Percentiles rank a stretch among this genome's conserved stretches.
These are phyloP conservation scores for Aureobasidium lini DNA, from an alignment of 2,329 filamentous ascomycete genomes.

Conservation along the genomic window DNA sequence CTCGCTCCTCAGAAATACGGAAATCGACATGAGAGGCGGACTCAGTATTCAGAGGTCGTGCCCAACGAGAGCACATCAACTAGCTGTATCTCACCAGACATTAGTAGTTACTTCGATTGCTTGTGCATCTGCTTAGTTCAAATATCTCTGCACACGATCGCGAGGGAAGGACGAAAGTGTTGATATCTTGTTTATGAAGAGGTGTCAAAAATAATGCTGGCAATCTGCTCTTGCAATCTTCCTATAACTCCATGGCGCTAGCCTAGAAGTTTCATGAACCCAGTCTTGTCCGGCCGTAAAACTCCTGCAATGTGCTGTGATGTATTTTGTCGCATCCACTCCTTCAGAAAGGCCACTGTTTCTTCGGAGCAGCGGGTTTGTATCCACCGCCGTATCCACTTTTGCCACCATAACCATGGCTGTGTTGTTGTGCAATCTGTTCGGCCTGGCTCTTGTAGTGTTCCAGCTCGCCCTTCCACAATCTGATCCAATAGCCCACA, in stretches of 20 bases:
- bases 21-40: too few species aligned
- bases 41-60: too few species aligned
- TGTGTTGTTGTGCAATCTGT: slow-evolving; percentile 2
- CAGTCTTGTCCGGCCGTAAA: background rate
- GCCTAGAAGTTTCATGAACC: background rate
- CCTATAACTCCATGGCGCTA: background rate
- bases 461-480: slow-evolving; percentile 33
- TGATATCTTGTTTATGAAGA: too few species aligned
- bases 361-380: slow-evolving; percentile 1
- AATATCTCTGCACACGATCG: too few species aligned
- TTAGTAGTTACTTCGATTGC: too few species aligned
- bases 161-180: too few species aligned
- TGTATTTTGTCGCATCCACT: background rate
- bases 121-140: too few species aligned
- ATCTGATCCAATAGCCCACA: slow-evolving; percentile 32
- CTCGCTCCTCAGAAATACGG: too few species aligned
- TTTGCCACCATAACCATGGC: slow-evolving; percentile 6
- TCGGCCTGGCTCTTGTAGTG: slow-evolving; percentile 28
- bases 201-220: too few species aligned
- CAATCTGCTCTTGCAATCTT: background rate
- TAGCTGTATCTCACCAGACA: too few species aligned
- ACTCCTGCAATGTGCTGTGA: background rate
- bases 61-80: too few species aligned
- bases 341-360: slow-evolving; percentile 1
- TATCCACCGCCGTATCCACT: background rate